These are phyloP conservation scores for Acer negundo DNA, from an alignment of 345 rosid genomes.

Conservation along the genomic window DNA sequence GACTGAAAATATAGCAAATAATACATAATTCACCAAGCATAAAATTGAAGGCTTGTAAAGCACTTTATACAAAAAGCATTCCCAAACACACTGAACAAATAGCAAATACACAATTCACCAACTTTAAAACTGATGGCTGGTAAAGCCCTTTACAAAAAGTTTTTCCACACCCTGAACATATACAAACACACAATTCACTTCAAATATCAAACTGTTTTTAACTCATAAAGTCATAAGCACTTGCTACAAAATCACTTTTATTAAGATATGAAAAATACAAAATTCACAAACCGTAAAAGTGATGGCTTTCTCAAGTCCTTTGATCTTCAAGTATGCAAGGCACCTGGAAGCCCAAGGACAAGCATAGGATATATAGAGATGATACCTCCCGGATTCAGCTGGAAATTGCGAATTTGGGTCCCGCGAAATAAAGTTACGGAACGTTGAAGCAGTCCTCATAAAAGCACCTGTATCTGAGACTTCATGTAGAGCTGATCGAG, in stretches of 20 bases:
- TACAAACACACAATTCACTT: not conserved
- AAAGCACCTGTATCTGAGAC: constrained; percentile 77
- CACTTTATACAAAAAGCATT: not conserved
- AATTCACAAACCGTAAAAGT: constrained; percentile 65
- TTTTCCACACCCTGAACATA: not conserved
- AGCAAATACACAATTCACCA: not conserved
- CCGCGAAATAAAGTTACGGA: constrained; percentile 65
- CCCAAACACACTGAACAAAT: not conserved
- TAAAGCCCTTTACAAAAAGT: too few species aligned
- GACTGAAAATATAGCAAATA: not conserved
- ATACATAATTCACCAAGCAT: not conserved
- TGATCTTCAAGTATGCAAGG: constrained; percentile 76
- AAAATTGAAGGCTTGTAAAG: not conserved
- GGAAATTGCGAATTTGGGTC: constrained; percentile 69
- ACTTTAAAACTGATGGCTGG: not conserved
- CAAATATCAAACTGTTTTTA: too few species aligned
- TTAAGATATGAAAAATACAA: not conserved
- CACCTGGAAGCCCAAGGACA: constrained; percentile 98
- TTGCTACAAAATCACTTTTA: not conserved
- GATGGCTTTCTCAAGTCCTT: constrained; percentile 82
- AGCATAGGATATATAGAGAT: constrained; percentile 90
- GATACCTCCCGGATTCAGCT: constrained; percentile 87
- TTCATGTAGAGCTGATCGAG: constrained; percentile 80
- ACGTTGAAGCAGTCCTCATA: constrained; percentile 75
- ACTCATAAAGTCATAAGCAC: too few species aligned